phyloP scores from a whole-genome alignment of 78 protist species.

The Diacronema lutheri region DNA sequence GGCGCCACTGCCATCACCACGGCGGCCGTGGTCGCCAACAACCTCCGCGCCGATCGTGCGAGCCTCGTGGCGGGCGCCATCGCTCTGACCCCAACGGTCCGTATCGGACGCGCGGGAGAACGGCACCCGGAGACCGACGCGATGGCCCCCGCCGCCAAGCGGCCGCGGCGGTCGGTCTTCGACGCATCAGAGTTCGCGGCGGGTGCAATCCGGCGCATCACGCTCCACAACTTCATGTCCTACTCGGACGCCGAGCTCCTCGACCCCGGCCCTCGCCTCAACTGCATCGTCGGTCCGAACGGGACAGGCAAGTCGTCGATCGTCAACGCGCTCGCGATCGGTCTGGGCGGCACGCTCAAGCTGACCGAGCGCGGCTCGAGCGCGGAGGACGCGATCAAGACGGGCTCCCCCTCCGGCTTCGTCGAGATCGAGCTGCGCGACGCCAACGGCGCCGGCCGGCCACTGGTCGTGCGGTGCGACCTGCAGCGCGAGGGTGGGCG shows the following conservation, averaged over 20 bases:
- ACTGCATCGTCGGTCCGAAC: conserved; percentile 90
- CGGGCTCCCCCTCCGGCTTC: conserved; percentile 46
- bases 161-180: too few relatives aligned
- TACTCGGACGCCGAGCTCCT: conserved; percentile 20
- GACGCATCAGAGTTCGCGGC: too few relatives aligned
- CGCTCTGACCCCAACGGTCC: too few relatives aligned
- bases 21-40: too few relatives aligned
- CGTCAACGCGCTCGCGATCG: conserved; percentile 84
- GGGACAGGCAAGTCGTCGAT: conserved; percentile 89
- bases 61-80: too few relatives aligned
- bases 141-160: too few relatives aligned
- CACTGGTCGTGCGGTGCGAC: neutral
- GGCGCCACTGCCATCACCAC: too few relatives aligned
- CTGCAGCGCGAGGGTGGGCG: neutral
- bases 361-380: conserved; percentile 5
- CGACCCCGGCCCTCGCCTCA: conserved; percentile 62
- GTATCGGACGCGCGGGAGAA: too few relatives aligned
- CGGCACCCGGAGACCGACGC: too few relatives aligned
- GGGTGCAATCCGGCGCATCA: conserved; percentile 42
- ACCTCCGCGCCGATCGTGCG: too few relatives aligned
- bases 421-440: conserved; percentile 73
- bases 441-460: neutral
- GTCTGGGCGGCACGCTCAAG: conserved; percentile 76
- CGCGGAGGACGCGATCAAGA: conserved; percentile 27
- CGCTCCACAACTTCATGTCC: conserved; percentile 40